A percentile compares a stretch with the other conserved stretches of the same genome.
phyloP scores from a whole-genome alignment of 176 grass and related monocot genomes.

The Raddia distichophylla region DNA sequence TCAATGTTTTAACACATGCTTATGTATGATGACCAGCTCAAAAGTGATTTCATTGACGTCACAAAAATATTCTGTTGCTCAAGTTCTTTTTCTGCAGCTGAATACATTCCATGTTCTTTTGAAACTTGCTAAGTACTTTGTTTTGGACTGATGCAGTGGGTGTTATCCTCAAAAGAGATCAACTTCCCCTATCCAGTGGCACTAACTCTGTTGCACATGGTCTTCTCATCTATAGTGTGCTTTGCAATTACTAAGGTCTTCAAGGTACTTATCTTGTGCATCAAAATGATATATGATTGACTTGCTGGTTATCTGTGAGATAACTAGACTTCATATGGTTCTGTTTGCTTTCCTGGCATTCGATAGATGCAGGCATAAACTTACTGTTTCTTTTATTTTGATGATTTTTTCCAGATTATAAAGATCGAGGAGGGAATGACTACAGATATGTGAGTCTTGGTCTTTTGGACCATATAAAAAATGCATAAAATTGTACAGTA shows the following conservation, averaged over 20 bases:
- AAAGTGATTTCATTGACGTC: conserved; percentile 2
- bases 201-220: conserved; percentile 93
- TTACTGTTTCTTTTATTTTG: conserved; percentile 52
- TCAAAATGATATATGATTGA: not conserved
- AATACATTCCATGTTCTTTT: not conserved
- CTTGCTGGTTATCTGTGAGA: not conserved
- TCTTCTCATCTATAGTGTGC: conserved; percentile 94
- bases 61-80: not conserved
- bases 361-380: conserved; percentile 13
- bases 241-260: conserved; percentile 87
- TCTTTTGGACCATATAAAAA: conserved; percentile 33
- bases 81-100: not conserved
- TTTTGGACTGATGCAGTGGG: conserved; percentile 67
- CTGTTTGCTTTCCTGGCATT: conserved; percentile 19
- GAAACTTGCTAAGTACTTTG: conserved; percentile 32
- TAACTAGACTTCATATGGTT: conserved; percentile 20
- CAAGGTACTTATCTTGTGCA: conserved; percentile 63
- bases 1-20: not conserved
- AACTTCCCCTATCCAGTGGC: conserved; percentile 99
- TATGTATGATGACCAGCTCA: conserved; percentile 5
- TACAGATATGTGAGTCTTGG: conserved; percentile 83
- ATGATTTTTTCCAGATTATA: conserved; percentile 75
- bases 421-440: conserved; percentile 97
- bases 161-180: conserved; percentile 93
- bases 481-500: conserved; percentile 24